Conservation (phyloP, 2,329 filamentous ascomycete genomes). For the Alternaria ventricosa region DNA sequence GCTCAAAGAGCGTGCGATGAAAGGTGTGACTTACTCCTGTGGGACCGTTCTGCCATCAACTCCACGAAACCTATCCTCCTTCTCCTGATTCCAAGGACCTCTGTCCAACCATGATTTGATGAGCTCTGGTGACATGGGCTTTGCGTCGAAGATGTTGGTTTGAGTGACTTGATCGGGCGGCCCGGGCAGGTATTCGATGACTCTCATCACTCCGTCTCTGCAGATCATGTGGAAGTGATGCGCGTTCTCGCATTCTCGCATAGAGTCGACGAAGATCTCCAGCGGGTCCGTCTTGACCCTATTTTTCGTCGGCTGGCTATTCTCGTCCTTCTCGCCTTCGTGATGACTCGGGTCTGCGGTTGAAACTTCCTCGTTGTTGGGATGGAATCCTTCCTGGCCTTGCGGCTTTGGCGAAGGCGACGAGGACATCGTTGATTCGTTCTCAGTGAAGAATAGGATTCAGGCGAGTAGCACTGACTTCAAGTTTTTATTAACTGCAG, state of each 20-base stretch:
- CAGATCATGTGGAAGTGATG: background rate
- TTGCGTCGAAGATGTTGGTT: constrained; percentile 2
- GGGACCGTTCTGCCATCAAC: constrained; percentile 4
- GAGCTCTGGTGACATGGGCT: constrained; percentile 3
- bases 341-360: background rate
- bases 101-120: constrained; percentile 6
- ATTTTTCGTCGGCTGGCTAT: too few relatives aligned
- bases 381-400: background rate
- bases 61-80: constrained; percentile 1
- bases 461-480: background rate
- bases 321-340: background rate
- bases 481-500: background rate
- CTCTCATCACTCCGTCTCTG: background rate
- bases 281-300: background rate
- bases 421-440: background rate
- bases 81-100: constrained; percentile 1
- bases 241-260: background rate
- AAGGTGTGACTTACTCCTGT: background rate
- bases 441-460: background rate
- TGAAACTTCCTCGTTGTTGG: background rate
- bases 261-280: background rate
- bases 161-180: background rate
- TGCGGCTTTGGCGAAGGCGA: background rate
- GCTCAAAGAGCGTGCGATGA: background rate
- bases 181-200: background rate